A percentile compares a stretch with the other conserved stretches of the same genome.
Conservation (phyloP, 176 grass and related monocot genomes). For the Bromus sterilis region DNA sequence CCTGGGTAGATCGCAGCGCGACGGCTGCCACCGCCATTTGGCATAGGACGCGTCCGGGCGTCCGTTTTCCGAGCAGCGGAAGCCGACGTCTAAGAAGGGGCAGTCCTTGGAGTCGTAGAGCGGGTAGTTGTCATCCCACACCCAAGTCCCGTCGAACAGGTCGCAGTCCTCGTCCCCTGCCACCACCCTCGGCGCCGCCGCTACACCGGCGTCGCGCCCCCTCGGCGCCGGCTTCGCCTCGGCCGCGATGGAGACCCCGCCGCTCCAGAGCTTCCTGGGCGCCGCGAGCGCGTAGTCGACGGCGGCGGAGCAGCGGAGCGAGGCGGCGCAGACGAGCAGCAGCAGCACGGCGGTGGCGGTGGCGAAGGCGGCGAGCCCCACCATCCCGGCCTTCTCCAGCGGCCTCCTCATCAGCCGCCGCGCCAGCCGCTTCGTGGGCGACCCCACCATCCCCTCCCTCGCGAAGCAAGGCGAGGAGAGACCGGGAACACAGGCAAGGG, state of each 20-base stretch:
- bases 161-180: conserved; percentile 35
- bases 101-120: conserved; percentile 72
- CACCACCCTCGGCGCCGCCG: not conserved
- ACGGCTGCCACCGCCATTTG: conserved; percentile 80
- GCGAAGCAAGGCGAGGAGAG: not conserved
- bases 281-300: conserved; percentile 10
- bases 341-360: conserved; percentile 1
- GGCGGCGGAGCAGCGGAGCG: conserved; percentile 17
- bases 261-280: conserved; percentile 16
- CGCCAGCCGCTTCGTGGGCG: conserved; percentile 32
- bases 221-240: not conserved
- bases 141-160: conserved; percentile 83
- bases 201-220: not conserved
- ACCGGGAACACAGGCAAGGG: not conserved
- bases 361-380: not conserved
- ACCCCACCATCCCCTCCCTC: not conserved
- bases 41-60: conserved; percentile 54
- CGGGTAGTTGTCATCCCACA: conserved; percentile 69
- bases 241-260: conserved; percentile 35
- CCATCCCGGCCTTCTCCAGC: conserved; percentile 20
- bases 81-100: conserved; percentile 67
- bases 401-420: conserved; percentile 9
- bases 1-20: conserved; percentile 73
- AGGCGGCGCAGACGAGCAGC: conserved; percentile 22
- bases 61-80: conserved; percentile 90